phyloP scores from a whole-genome alignment of 2,329 filamentous ascomycete genomes.

The Apiospora sp. region DNA sequence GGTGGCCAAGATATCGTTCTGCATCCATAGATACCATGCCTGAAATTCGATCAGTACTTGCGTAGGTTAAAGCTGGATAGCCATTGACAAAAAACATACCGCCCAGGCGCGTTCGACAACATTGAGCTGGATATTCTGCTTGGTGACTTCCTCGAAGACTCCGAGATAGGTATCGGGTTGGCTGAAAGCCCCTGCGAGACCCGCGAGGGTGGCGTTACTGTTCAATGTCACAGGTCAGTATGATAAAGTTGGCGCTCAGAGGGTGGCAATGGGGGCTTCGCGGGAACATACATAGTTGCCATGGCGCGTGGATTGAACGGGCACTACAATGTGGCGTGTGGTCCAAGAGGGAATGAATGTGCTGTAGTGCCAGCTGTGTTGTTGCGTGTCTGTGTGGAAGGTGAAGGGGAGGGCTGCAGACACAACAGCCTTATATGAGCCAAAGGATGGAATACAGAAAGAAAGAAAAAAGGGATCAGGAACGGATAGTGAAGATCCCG shows the following conservation, averaged over 20 bases:
- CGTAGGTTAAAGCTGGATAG: background rate
- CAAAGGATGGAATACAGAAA: conserved; percentile 12
- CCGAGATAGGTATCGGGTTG: conserved; percentile 60
- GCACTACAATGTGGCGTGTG: conserved; percentile 11
- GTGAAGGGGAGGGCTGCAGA: background rate
- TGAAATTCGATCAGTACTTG: conserved; percentile 40
- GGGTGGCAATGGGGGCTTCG: background rate
- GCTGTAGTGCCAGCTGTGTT: background rate
- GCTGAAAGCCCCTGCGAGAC: conserved; percentile 52
- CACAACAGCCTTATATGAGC: conserved; percentile 22
- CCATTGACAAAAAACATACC: conserved; percentile 53
- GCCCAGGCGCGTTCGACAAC: conserved; percentile 89
- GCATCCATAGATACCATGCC: conserved; percentile 97
- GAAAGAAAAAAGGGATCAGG: background rate
- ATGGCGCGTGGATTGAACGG: conserved; percentile 16
- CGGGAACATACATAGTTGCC: conserved; percentile 22
- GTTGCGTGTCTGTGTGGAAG: background rate
- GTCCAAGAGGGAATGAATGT: conserved; percentile 10
- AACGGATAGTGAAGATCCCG: conserved; percentile 16
- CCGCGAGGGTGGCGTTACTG: conserved; percentile 60
- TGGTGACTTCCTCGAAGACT: conserved; percentile 70
- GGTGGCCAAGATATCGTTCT: conserved; percentile 95
- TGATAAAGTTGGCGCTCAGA: background rate
- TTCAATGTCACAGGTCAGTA: conserved; percentile 28
- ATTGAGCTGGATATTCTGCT: conserved; percentile 86